Percentiles rank a stretch among this genome's conserved stretches.
Evolutionary conservation across 2,329 filamentous ascomycete species (phyloP).

Genomic region (Pyrenochaeta sp.): DNA sequence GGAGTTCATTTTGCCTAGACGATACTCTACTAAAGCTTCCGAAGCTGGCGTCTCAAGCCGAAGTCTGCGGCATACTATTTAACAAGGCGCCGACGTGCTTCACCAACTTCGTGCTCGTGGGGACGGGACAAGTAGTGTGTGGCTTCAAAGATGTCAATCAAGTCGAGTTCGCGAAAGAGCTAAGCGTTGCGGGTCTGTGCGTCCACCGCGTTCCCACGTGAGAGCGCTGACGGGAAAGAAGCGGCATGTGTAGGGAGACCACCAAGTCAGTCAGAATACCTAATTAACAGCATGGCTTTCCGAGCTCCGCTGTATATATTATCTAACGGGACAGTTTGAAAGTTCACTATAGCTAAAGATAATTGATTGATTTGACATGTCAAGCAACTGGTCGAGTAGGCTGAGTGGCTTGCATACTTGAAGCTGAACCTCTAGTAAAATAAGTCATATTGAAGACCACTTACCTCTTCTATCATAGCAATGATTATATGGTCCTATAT

Average conservation of each 20-base stretch:
- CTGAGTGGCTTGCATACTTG: background rate
- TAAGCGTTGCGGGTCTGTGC: constrained; percentile 11
- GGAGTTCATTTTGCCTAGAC: constrained; percentile 63
- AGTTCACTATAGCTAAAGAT: background rate
- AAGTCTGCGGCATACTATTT: background rate
- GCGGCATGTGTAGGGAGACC: background rate
- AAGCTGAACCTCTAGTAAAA: background rate
- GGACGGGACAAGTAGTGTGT: background rate
- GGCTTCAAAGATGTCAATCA: constrained; percentile 3
- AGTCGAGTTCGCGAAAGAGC: constrained; percentile 19
- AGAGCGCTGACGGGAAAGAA: background rate
- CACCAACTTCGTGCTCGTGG: background rate
- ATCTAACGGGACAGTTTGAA: background rate
- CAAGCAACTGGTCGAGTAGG: background rate
- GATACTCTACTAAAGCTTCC: background rate
- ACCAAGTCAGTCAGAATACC: background rate
- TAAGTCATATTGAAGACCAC: background rate
- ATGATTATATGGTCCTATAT: too few species aligned
- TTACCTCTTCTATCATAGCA: too few species aligned
- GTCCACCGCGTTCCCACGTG: constrained; percentile 19
- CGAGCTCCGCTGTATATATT: background rate
- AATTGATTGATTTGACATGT: background rate
- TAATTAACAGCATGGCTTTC: background rate
- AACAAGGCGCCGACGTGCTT: background rate
- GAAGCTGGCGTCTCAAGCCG: background rate